Evolutionary conservation across 2,329 filamentous ascomycete genomes (phyloP), one percentile per base, ranked within the genome.

Genomic region (Xylariaceae sp.): DNA sequence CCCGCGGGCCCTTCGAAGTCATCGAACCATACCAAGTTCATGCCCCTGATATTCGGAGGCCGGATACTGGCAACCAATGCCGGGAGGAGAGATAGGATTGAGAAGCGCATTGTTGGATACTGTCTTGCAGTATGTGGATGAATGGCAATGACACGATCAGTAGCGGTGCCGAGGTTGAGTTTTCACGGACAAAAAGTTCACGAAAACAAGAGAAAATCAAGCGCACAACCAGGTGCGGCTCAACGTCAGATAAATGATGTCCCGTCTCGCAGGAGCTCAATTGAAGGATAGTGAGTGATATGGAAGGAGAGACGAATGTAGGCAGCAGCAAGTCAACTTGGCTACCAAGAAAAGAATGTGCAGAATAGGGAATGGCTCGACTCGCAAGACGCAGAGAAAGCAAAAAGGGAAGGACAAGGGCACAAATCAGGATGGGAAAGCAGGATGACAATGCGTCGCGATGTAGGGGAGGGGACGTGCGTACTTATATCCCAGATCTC

Each of bases 1-100:
- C 70, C 70, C 1, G 69, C 66, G 39, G 62, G 7, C 11, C 70
- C 70, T 55, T 69, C 67, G 57, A 71, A 72, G 47, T 61, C 63
- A 11, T 71, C 70, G 47, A 62, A 68, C 62, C 65, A 72, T 15
- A 65, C 44, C 47, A 70, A 59, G 11, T 48, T 64, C 68, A 70
- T 70, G 56, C 68, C 68, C 15, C 62, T 53, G 53, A 70, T 61
- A 53, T 57, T 66, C 37, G 70, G 70, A 9, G 71, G 67, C 13
- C 63, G 56, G 49, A 73, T 71, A 15, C 66, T 70, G 49, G 67
- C 63, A 45, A 59, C 69, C 10, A 72, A 61, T 64, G 61, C 64
- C 45, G 71, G 68, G 18, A 69, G 66, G 30, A 71, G 62, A 57
- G 63, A 57, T 45, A 71, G 61, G 23, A 72, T 55, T 58, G 69